phyloP scores from a whole-genome alignment of 2,329 filamentous ascomycete genomes.

The Aspergillus unguis region DNA sequence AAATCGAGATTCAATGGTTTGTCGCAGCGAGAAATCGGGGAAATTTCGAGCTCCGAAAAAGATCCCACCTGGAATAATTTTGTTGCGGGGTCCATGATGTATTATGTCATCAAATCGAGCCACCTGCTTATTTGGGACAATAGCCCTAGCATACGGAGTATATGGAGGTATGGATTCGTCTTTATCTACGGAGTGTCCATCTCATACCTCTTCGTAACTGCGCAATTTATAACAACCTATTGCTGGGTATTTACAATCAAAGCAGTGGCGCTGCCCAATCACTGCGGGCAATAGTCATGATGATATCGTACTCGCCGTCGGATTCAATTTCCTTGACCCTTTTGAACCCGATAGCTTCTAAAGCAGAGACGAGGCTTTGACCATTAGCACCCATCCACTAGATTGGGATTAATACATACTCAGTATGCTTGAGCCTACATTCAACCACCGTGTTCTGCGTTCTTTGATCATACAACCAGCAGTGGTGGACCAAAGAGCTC shows the following conservation, averaged over 20 bases:
- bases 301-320: not conserved
- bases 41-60: constrained; percentile 11
- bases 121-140: too few relatives aligned
- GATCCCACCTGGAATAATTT: constrained; percentile 7
- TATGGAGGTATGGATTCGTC: too few relatives aligned
- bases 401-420: not conserved
- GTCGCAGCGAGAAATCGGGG: not conserved
- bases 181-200: too few relatives aligned
- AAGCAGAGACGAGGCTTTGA: not conserved
- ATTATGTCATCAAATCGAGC: not conserved
- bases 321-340: not conserved
- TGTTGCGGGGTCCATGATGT: not conserved
- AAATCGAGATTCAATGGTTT: not conserved
- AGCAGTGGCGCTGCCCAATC: not conserved
- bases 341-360: not conserved
- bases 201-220: too few relatives aligned
- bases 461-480: constrained; percentile 1
- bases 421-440: not conserved
- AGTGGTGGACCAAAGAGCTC: constrained; percentile 3
- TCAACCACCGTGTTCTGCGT: constrained; percentile 1
- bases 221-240: too few relatives aligned
- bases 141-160: too few relatives aligned
- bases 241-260: not conserved
- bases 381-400: not conserved
- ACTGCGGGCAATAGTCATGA: not conserved